Conservation (phyloP, 352 stramenopile genomes). For the Poterioochromonas sp. region DNA sequence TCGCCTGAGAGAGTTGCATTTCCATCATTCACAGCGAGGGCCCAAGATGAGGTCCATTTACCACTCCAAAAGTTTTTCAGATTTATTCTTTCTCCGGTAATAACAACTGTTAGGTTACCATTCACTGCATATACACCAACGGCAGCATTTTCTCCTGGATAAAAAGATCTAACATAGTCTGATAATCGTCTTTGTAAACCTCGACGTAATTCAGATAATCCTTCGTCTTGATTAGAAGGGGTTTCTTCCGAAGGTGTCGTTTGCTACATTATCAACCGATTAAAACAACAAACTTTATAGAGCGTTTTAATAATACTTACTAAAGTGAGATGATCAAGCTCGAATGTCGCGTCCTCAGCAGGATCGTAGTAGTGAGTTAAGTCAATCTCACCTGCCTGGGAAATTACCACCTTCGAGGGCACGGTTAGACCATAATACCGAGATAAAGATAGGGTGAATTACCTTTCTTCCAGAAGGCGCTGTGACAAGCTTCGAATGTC, state of each 20-base stretch:
- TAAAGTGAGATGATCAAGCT: slow-evolving; percentile 70
- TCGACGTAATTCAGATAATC: not conserved
- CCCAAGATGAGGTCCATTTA: slow-evolving; percentile 39
- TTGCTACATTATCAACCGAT: not conserved
- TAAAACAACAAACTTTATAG: not conserved
- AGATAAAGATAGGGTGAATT: not conserved
- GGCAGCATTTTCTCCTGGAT: slow-evolving; percentile 65
- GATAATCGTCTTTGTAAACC: not conserved
- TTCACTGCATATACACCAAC: slow-evolving; percentile 63
- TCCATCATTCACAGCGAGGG: not conserved
- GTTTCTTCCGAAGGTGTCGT: not conserved
- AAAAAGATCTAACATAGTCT: slow-evolving; percentile 51
- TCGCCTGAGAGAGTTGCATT: not conserved
- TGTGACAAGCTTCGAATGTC: slow-evolving; percentile 55
- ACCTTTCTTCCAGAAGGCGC: slow-evolving; percentile 65
- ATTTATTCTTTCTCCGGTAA: slow-evolving; percentile 72
- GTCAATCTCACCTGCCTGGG: slow-evolving; percentile 51
- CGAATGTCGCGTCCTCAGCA: slow-evolving; percentile 59
- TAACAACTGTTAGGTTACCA: slow-evolving; percentile 57
- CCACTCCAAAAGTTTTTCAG: slow-evolving; percentile 70
- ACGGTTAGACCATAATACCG: not conserved
- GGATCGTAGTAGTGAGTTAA: slow-evolving; percentile 67
- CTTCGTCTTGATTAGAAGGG: not conserved
- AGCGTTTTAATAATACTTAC: not conserved
- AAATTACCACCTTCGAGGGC: not conserved